Evolutionary conservation across 2,329 filamentous ascomycete species (phyloP).

Genomic region (Fusarium newnesense): DNA sequence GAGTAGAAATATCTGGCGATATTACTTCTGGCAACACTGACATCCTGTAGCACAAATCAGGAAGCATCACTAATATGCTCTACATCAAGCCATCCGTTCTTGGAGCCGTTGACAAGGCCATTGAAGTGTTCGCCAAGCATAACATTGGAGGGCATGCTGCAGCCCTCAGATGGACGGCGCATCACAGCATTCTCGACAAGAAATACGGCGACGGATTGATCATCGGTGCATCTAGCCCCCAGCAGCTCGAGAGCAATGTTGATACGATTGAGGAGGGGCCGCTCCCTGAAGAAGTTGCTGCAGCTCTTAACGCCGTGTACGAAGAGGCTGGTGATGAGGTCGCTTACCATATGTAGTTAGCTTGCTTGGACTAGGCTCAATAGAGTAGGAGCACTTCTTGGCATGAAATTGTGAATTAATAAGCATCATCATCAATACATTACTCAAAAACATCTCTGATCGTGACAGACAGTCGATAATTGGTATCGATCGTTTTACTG

Average conservation of each 20-base stretch:
- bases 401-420: not conserved
- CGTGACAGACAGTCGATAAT: not conserved
- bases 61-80: slow-evolving; percentile 37
- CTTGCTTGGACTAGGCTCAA: not conserved
- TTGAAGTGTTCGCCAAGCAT: slow-evolving; percentile 45
- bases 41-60: slow-evolving; percentile 15
- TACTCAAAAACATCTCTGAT: not conserved
- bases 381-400: slow-evolving; percentile 26
- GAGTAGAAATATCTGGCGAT: not conserved
- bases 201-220: slow-evolving; percentile 51
- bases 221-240: slow-evolving; percentile 48
- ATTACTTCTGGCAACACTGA: rapidly evolving
- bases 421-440: not conserved
- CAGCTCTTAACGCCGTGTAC: slow-evolving; percentile 37
- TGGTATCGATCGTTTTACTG: not conserved
- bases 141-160: slow-evolving; percentile 53
- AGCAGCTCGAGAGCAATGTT: slow-evolving; percentile 51
- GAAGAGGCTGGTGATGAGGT: slow-evolving; percentile 28
- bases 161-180: slow-evolving; percentile 54
- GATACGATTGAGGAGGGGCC: slow-evolving; percentile 52
- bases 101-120: slow-evolving; percentile 41
- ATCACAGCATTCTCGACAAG: slow-evolving; percentile 49
- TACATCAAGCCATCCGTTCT: slow-evolving; percentile 46
- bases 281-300: slow-evolving; percentile 50
- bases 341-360: slow-evolving; percentile 29